phyloP scores from a whole-genome alignment of 805 yeast species.

The Yamadazyma kitorensis region DNA sequence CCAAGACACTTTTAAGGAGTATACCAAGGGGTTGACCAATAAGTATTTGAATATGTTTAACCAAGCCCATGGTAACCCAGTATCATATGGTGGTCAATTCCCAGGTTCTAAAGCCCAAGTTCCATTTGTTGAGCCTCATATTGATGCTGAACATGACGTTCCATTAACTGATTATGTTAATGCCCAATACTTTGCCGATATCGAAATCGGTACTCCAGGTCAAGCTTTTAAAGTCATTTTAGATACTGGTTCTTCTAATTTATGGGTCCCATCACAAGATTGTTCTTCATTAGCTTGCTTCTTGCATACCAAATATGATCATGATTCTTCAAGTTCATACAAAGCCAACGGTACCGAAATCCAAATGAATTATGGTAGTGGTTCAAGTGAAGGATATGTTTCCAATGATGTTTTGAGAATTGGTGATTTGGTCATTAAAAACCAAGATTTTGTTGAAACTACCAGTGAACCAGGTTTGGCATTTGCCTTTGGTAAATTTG shows the following conservation, averaged over 20 bases:
- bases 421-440: slow-evolving; percentile 80
- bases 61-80: slow-evolving; percentile 22
- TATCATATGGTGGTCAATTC: slow-evolving; percentile 13
- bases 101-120: slow-evolving; percentile 31
- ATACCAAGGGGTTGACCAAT: slow-evolving; percentile 55
- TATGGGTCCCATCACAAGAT: slow-evolving; percentile 92
- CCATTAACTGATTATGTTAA: slow-evolving; percentile 92
- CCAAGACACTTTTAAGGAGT: slow-evolving; percentile 49
- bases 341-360: slow-evolving; percentile 84
- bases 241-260: slow-evolving; percentile 95
- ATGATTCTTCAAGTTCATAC: slow-evolving; percentile 76
- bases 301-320: slow-evolving; percentile 89
- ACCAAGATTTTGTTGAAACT: slow-evolving; percentile 96
- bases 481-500: slow-evolving; percentile 97
- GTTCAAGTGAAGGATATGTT: slow-evolving; percentile 87
- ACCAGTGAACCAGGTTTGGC: slow-evolving; percentile 97
- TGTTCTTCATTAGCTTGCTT: slow-evolving; percentile 95
- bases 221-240: slow-evolving; percentile 90
- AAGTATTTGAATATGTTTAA: slow-evolving; percentile 57
- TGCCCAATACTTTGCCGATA: slow-evolving; percentile 95
- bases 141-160: slow-evolving; percentile 46
- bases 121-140: slow-evolving; percentile 34
- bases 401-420: slow-evolving; percentile 80
- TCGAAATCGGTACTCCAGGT: slow-evolving; percentile 87
- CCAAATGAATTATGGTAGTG: slow-evolving; percentile 88